phyloP scores from a whole-genome alignment of 2,329 filamentous ascomycete genomes.

The Anisogramma anomala region DNA sequence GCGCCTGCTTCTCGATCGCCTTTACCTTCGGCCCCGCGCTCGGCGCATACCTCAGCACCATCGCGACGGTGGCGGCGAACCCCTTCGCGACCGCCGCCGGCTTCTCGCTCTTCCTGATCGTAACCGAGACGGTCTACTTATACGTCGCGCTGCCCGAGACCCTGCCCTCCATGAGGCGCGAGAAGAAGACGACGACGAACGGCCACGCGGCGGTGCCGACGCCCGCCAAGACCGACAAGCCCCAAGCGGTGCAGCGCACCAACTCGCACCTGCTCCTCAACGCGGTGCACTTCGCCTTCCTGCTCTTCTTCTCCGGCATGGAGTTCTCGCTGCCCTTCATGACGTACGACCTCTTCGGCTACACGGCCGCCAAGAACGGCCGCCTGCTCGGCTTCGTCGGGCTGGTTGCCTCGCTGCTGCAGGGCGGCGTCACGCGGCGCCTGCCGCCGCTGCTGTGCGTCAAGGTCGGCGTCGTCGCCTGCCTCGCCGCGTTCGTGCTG shows the following conservation, averaged over 20 bases:
- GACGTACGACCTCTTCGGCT: constrained; percentile 87
- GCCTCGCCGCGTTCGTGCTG: constrained; percentile 67
- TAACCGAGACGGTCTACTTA: constrained; percentile 78
- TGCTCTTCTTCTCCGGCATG: constrained; percentile 91
- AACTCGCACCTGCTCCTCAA: constrained; percentile 81
- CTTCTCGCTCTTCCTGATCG: constrained; percentile 73
- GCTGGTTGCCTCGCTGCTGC: constrained; percentile 79
- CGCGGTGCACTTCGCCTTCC: constrained; percentile 74
- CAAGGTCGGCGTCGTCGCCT: constrained; percentile 65
- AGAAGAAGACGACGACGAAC: constrained; percentile 14
- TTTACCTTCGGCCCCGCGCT: constrained; percentile 94
- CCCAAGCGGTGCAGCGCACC: constrained; percentile 41
- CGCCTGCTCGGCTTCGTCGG: constrained; percentile 83
- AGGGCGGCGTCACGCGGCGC: constrained; percentile 81
- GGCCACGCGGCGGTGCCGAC: constrained; percentile 19
- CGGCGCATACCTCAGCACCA: constrained; percentile 71
- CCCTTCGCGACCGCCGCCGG: constrained; percentile 89
- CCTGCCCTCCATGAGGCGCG: constrained; percentile 46
- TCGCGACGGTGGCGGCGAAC: constrained; percentile 70
- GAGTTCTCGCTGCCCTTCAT: constrained; percentile 96
- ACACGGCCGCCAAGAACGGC: constrained; percentile 69
- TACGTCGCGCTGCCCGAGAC: constrained; percentile 83
- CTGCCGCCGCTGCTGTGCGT: constrained; percentile 72
- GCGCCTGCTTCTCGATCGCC: constrained; percentile 90
- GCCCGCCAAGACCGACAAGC: constrained; percentile 17